These are phyloP conservation scores for Kodamaea neixiangensis DNA, from an alignment of 805 yeast genomes.

Conservation along the genomic window DNA sequence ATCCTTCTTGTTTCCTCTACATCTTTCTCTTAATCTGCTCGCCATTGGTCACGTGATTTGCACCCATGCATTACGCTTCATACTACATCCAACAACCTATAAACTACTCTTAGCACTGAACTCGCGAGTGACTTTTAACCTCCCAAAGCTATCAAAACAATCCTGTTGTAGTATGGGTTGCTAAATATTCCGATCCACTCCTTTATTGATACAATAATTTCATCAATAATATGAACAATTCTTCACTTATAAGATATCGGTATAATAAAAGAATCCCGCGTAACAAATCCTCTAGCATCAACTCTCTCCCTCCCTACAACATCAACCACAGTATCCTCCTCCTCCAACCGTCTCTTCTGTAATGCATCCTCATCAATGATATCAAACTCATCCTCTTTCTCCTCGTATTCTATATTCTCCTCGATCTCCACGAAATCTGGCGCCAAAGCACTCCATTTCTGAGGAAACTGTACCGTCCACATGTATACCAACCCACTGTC, in stretches of 20 bases:
- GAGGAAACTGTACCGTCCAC: constrained; percentile 83
- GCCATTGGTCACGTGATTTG: too few relatives aligned
- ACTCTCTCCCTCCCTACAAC: constrained; percentile 60
- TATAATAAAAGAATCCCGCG: constrained; percentile 57
- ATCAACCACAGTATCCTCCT: constrained; percentile 64
- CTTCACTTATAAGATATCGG: constrained; percentile 45
- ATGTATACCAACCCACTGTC: constrained; percentile 81
- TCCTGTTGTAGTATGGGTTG: too few relatives aligned
- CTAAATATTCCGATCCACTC: too few relatives aligned
- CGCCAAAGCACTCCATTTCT: constrained; percentile 94
- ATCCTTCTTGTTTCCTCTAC: too few relatives aligned
- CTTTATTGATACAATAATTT: too few relatives aligned
- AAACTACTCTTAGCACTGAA: too few relatives aligned
- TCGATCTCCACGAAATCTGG: constrained; percentile 96
- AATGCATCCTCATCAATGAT: constrained; percentile 66
- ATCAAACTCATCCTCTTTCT: constrained; percentile 90
- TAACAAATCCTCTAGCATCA: constrained; percentile 72
- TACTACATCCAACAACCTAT: too few relatives aligned
- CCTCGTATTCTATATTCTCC: constrained; percentile 85
- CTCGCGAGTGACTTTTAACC: too few relatives aligned
- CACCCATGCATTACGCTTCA: too few relatives aligned
- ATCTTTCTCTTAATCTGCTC: too few relatives aligned
- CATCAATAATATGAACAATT: too few relatives aligned
- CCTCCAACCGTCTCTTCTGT: constrained; percentile 61
- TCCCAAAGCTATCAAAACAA: too few relatives aligned